These are phyloP conservation scores for Ambrosiella cleistominuta DNA, from an alignment of 2,329 filamentous ascomycete species.

Conservation along the genomic window DNA sequence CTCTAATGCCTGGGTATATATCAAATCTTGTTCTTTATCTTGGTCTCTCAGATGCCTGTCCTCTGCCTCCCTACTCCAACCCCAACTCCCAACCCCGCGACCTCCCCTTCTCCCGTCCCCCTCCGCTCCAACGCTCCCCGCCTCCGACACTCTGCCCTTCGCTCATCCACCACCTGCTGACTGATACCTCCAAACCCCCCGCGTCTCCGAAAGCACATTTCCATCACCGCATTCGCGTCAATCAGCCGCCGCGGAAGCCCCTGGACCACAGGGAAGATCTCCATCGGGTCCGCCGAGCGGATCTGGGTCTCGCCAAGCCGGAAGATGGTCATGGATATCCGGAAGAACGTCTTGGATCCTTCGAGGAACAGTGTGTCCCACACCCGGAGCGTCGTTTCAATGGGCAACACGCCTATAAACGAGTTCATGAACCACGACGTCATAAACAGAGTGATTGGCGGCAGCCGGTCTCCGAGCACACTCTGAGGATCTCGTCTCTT, in stretches of 20 bases:
- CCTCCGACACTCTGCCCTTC: slow-evolving; percentile 49
- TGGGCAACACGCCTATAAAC: slow-evolving; percentile 81
- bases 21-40: neutral
- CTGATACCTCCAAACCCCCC: slow-evolving; percentile 69
- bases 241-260: slow-evolving; percentile 63
- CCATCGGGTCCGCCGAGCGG: slow-evolving; percentile 72
- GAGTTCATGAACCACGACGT: slow-evolving; percentile 98
- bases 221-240: slow-evolving; percentile 67
- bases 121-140: slow-evolving; percentile 28
- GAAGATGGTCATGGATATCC: slow-evolving; percentile 79
- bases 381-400: slow-evolving; percentile 77
- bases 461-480: slow-evolving; percentile 40
- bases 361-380: slow-evolving; percentile 97
- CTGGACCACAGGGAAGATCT: slow-evolving; percentile 90
- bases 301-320: slow-evolving; percentile 74
- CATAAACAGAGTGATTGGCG: slow-evolving; percentile 80
- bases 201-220: slow-evolving; percentile 62
- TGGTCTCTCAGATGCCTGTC: neutral
- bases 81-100: neutral
- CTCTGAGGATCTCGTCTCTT: slow-evolving; percentile 24
- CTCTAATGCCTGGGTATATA: neutral
- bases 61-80: neutral
- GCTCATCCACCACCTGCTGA: slow-evolving; percentile 64
- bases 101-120: slow-evolving; percentile 11
- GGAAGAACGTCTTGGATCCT: slow-evolving; percentile 83